phyloP scores from a whole-genome alignment of 2,329 filamentous ascomycete species.

The Scedosporium boydii region DNA sequence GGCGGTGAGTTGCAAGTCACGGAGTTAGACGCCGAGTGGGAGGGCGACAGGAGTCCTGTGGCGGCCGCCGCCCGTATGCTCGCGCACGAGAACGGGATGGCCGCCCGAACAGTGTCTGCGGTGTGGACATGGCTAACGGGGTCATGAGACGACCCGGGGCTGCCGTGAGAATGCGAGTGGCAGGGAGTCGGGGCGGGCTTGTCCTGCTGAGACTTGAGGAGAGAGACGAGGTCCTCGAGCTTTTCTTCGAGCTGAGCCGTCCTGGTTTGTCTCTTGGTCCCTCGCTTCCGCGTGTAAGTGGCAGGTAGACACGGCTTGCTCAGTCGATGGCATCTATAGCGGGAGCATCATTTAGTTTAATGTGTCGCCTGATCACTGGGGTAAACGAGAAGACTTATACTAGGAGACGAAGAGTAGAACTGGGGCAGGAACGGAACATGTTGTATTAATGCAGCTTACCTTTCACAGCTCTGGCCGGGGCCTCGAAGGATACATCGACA shows the following conservation, averaged over 20 bases:
- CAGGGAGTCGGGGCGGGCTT: background rate
- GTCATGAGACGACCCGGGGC: background rate
- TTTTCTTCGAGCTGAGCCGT: conserved; percentile 40
- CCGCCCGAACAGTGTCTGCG: background rate
- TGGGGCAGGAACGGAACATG: background rate
- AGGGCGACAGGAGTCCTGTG: background rate
- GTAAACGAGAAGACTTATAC: background rate
- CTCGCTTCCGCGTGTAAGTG: conserved; percentile 27
- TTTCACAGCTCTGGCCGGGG: background rate
- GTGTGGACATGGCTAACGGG: background rate
- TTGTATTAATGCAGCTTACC: background rate
- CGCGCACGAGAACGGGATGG: background rate
- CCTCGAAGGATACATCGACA: conserved; percentile 4
- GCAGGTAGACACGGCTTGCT: conserved; percentile 38
- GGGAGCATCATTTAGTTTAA: background rate
- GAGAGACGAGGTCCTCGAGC: conserved; percentile 36
- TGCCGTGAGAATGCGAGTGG: background rate
- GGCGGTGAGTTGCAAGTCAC: background rate
- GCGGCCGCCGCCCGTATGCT: background rate
- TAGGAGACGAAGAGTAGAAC: background rate
- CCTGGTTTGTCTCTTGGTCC: conserved; percentile 24
- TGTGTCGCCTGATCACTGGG: too few species aligned
- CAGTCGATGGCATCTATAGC: conserved; percentile 28
- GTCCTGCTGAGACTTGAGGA: conserved; percentile 20
- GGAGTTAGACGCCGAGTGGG: background rate